Base-by-base conservation (phyloP, 148 eudicot genomes). In the Rhododendron williamsianum region DNA sequence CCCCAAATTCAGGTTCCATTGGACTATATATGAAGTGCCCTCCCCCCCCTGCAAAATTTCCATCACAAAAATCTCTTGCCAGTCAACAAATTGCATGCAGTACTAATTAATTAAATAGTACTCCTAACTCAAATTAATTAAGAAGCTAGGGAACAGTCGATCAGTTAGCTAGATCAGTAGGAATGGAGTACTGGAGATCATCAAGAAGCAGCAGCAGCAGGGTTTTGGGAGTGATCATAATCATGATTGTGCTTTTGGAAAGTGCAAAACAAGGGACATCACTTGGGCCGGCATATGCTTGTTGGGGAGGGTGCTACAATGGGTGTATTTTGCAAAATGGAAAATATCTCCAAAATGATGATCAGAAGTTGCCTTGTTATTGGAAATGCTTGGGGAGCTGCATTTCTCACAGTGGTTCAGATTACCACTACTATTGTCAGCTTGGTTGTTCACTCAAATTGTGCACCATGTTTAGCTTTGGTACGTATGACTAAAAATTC, bases 261-360 rank as follows among this genome's bases (percentile, higher is more conserved):
- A 46, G 49, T 9, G 48, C 46, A 16, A 18, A 76, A 38, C 79
- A 76, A 38, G n/a, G 5, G 9, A 16, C 11, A 27, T 21, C 10
- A 16, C n/a, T 4, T 4, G 36, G 15, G 38, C 54, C n/a, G 11
- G 78, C 45, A 27, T 87, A 87, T 80, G 78, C 81, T 35, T 89
- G 89, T 56, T 87, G 84, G 89, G 91, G 91, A 35, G 89, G 89
- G 7, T 89, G 89, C 85, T 82, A 82, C 63, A 89, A 89, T 45
- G 49, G 54, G 25, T 89, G 89, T 77, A 83, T 89, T 45, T 30
- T 84, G 25, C 56, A 76, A 21, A 35, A 36, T 30, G 84, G 69
- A 27, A 82, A 54, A 21, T 6, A 82, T 3, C 73, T 0, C 33
- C 80, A 52, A 60, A 19, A 38, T 52, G 58, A 52, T 52, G 58